Conservation (phyloP, 106 monocot genomes). For the Apostasia shenzhenica region DNA sequence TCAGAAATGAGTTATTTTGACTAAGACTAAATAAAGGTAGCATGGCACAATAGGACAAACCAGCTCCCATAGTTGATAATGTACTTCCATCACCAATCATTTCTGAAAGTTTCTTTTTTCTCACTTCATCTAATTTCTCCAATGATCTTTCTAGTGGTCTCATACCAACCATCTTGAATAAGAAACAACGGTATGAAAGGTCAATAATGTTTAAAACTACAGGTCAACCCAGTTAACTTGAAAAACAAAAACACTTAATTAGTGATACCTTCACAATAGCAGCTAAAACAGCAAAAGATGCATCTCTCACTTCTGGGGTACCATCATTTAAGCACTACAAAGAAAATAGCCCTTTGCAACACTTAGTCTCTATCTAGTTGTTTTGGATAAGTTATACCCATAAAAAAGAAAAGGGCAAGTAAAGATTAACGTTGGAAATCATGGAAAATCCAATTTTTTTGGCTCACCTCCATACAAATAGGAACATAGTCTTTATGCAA, state of each 20-base stretch:
- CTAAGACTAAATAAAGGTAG: neutral
- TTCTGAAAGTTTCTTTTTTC: constrained; percentile 96
- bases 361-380: neutral
- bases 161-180: constrained; percentile 89
- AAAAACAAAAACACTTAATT: neutral
- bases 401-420: neutral
- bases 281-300: constrained; percentile 88
- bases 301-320: constrained; percentile 97
- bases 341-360: neutral
- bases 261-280: constrained; percentile 76
- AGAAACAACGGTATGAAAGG: constrained; percentile 9
- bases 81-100: constrained; percentile 71
- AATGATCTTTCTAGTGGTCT: constrained; percentile 84
- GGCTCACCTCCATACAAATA: constrained; percentile 93
- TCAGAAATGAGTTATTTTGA: neutral
- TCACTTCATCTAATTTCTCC: constrained; percentile 96
- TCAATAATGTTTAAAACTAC: neutral
- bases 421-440: neutral
- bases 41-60: constrained; percentile 12
- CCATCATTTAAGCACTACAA: constrained; percentile 94
- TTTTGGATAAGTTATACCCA: neutral
- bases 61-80: constrained; percentile 34
- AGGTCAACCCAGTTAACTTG: neutral
- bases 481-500: constrained; percentile 98
- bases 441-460: neutral